phyloP scores from a whole-genome alignment of 805 yeast genomes.

The Yamadazyma sp. region DNA sequence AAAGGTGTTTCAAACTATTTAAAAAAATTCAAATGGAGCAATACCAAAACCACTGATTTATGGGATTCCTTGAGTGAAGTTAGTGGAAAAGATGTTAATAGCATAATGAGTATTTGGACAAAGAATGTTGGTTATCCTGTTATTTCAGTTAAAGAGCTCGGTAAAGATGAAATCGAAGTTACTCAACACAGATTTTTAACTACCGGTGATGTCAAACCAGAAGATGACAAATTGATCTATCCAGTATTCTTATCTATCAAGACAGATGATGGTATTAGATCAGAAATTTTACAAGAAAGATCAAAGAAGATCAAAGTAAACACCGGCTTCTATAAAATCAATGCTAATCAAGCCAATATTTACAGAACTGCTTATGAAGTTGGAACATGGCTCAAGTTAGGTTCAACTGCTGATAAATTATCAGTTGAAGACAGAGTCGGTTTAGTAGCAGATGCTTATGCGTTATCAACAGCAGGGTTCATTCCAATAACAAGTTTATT shows the following conservation, averaged over 20 bases:
- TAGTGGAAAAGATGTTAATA: conserved; percentile 68
- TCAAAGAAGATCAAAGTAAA: conserved; percentile 33
- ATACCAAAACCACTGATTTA: conserved; percentile 71
- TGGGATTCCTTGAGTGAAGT: conserved; percentile 73
- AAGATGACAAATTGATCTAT: conserved; percentile 66
- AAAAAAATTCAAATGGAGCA: conserved; percentile 72
- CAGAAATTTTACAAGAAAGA: conserved; percentile 49
- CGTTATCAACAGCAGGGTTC: conserved; percentile 69
- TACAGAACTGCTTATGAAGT: conserved; percentile 66
- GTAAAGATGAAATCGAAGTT: conserved; percentile 46
- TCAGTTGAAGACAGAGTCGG: conserved; percentile 79
- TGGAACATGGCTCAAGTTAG: conserved; percentile 67
- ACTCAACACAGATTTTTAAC: conserved; percentile 73
- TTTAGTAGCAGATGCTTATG: conserved; percentile 73
- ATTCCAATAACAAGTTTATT: conserved; percentile 61
- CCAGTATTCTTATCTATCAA: conserved; percentile 70
- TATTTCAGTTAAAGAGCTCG: conserved; percentile 58
- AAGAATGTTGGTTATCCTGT: conserved; percentile 77
- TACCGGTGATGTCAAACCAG: conserved; percentile 73
- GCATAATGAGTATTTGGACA: conserved; percentile 80
- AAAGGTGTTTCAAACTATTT: conserved; percentile 78
- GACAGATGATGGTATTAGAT: conserved; percentile 54
- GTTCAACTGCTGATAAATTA: conserved; percentile 57
- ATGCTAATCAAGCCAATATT: conserved; percentile 72
- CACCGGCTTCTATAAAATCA: conserved; percentile 63